Base-by-base conservation (phyloP, 2,329 filamentous ascomycete species). In the Knufia petricola region DNA sequence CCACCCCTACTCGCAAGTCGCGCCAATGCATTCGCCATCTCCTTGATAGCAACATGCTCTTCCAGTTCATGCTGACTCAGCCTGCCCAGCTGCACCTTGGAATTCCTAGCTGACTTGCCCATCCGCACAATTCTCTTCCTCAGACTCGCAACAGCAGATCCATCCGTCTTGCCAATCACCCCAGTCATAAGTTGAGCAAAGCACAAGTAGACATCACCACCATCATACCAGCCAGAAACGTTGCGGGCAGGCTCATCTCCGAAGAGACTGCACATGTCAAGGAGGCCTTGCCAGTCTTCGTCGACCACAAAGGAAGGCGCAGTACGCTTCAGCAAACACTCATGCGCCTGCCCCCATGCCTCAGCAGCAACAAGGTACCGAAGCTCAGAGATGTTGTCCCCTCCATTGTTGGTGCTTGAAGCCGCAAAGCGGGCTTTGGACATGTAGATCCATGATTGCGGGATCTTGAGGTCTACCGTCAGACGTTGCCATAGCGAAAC, bases 351-450 rank as follows among this genome's bases (percentile, higher is more conserved):
- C 24, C 79, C 74, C 65, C 81, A 85, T 36, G 85, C 81, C 32
- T 78, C 76, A 1, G 88, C 90, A 42, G 81, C 79, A 51, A 96
- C 76, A 10, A 98, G 79, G 59, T 82, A 92, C 48, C 83, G 76
- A 8, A 90, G 85, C 64, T 95, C 87, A 3, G 73, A 72, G 39
- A 74, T 75, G 9, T 84, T 74, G 62, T 89, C 80, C 54, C 81
- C 79, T 3, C 37, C 37, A 59, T 77, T 79, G 24, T 44, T 39
- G 32, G 52, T 54, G 40, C 81, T 79, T 50, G 82, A 81, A 52
- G 85, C 84, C 66, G 87, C 88, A 65, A 84, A 84, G 12, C 90
- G 73, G 10, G 89, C 89, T 61, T 89, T 86, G 15, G 92, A 87
- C 51, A 87, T 79, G 80, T 86, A 94, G 44, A 96, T 75, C 88